phyloP scores from a whole-genome alignment of 2,329 filamentous ascomycete genomes.

The Hortaea sp. region DNA sequence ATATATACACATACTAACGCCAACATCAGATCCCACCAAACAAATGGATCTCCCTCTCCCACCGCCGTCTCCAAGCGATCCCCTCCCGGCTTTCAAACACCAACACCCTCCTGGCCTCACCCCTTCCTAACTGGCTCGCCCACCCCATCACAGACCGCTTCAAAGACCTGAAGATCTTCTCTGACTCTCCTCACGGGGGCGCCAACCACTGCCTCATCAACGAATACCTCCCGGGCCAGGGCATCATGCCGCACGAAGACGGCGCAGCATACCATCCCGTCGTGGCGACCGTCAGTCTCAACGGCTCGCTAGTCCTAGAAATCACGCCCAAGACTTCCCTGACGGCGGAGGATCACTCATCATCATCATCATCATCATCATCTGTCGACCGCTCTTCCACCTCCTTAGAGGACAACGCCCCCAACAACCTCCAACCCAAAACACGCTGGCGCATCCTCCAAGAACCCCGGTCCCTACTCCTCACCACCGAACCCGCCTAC shows the following conservation, averaged over 20 bases:
- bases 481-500: constrained; percentile 61
- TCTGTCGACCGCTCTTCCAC: not conserved
- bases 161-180: constrained; percentile 40
- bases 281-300: constrained; percentile 84
- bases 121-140: constrained; percentile 66
- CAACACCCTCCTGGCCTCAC: constrained; percentile 62
- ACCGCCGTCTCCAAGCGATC: constrained; percentile 82
- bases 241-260: constrained; percentile 98
- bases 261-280: constrained; percentile 77
- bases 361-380: not conserved
- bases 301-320: constrained; percentile 66
- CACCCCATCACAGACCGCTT: constrained; percentile 57
- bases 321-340: constrained; percentile 42
- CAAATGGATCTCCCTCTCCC: constrained; percentile 79
- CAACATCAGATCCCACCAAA: constrained; percentile 33
- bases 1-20: not conserved
- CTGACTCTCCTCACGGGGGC: constrained; percentile 56
- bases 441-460: constrained; percentile 57
- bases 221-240: constrained; percentile 76
- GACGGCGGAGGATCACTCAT: not conserved
- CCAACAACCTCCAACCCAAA: not conserved
- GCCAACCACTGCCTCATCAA: constrained; percentile 94
- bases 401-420: not conserved
- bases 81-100: constrained; percentile 69
- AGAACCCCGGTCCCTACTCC: constrained; percentile 69